Base-by-base conservation (phyloP, 2,329 filamentous ascomycete species). In the Aspergillus candidus region DNA sequence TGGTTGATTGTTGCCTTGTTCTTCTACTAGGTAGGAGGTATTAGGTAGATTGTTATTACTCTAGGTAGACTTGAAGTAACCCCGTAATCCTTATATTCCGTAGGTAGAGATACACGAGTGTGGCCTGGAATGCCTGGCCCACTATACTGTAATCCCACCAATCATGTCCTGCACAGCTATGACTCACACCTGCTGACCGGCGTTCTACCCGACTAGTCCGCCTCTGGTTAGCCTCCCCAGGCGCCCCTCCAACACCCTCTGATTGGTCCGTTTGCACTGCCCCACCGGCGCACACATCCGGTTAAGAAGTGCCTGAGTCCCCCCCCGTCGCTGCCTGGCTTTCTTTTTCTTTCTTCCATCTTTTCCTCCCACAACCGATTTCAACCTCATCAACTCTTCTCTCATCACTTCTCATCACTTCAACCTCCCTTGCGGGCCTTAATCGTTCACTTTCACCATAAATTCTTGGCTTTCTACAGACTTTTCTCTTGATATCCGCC, bases 231-330 rank as follows among this genome's bases (percentile, higher is more conserved):
- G 50, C 38, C 30, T n/a, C 12, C 11, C 2, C n/a, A 41, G 41
- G 47, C 46, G 52, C 55, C 48, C 52, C 44, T 42, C 46, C 42
- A 35, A 35, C 4, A 4, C 2, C 0, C 17, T 4, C 30, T 62
- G 52, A 66, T 62, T 61, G 58, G 65, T 38, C 27, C 32, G 31
- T 15, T 13, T 35, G 38, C 38, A 39, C 33, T 42, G 50, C 43
- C 39, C 57, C 57, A 53, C 34, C 36, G 45, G 49, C 52, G 51
- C 52, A 51, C 48, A 44, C 43, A 39, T 40, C 41, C 47, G 49
- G 48, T 62, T 63, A 66, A 67, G 61, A 66, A 59, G 57, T 66
- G 64, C 63, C 62, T 69, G 59, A 65, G 22, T 55, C 61, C 55
- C 59, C 58, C 49, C 59, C 58, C 49, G 35, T 62, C 50, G 58